Base-by-base conservation (phyloP, 2,329 filamentous ascomycete species). In the Aspergillus cejpii region DNA sequence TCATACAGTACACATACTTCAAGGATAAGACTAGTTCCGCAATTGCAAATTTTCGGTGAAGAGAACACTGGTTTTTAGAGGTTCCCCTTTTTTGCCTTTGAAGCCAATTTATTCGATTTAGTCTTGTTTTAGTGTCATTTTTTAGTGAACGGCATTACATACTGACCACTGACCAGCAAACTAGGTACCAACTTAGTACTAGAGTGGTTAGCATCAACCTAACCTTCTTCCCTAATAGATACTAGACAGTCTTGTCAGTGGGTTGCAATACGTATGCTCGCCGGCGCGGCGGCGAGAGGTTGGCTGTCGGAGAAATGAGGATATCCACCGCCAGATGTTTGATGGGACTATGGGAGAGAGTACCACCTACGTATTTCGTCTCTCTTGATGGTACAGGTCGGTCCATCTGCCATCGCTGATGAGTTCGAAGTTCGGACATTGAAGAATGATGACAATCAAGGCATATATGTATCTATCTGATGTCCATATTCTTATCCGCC, bases 221-320 rank as follows among this genome's bases (percentile, higher is more conserved):
- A 34, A 17, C 17, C 31, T 20, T 10, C 5, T 8, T 14, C 31
- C 31, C 26, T n/a, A n/a, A n/a, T n/a, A n/a, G n/a, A n/a, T n/a
- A n/a, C n/a, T n/a, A n/a, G n/a, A n/a, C n/a, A n/a, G n/a, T n/a
- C n/a, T n/a, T n/a, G n/a, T n/a, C n/a, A n/a, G n/a, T n/a, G n/a
- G n/a, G n/a, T n/a, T n/a, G n/a, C n/a, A n/a, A n/a, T n/a, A n/a
- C n/a, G n/a, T n/a, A n/a, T n/a, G n/a, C n/a, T n/a, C n/a, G n/a
- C n/a, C n/a, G n/a, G n/a, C n/a, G n/a, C n/a, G n/a, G n/a, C n/a
- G n/a, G n/a, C 41, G 37, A 50, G 49, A 39, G 39, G 26, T 45
- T 20, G 33, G 37, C 27, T 34, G 15, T 47, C 45, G 44, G 48
- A 45, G 48, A 39, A 49, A 47, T 49, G 49, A 42, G 29, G 53